Conservation (phyloP, 768 basidiomycete genomes). For the Chalciporus sphaerocephalus region DNA sequence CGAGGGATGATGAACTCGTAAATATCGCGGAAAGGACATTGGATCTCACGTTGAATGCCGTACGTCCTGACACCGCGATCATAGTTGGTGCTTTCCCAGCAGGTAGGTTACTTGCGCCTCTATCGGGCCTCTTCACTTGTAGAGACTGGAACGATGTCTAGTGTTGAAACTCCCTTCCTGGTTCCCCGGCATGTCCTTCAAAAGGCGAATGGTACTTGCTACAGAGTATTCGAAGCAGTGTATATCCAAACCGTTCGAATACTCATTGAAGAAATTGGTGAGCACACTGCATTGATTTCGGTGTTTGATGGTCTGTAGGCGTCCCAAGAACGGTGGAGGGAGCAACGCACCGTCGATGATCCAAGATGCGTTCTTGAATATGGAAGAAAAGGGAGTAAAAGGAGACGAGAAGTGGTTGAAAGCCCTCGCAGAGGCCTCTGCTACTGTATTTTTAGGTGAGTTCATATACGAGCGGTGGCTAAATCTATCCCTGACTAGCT, state of each 20-base stretch:
- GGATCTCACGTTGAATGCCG: neutral
- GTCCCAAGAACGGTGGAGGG: neutral
- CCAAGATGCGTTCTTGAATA: neutral
- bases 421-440: conserved; percentile 1
- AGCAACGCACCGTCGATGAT: neutral
- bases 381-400: neutral
- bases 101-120: neutral
- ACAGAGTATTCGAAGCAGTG: neutral
- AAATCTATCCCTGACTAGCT: neutral
- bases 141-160: neutral
- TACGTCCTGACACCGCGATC: conserved; percentile 9
- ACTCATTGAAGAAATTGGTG: conserved; percentile 7
- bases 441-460: neutral
- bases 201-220: neutral
- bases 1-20: conserved; percentile 6
- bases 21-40: neutral
- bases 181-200: conserved; percentile 12
- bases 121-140: neutral
- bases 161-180: conserved; percentile 14
- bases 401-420: neutral
- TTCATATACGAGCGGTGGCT: too few relatives aligned
- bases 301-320: too few relatives aligned
- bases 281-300: neutral
- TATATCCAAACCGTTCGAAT: conserved; percentile 1
- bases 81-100: conserved; percentile 2